Evolutionary conservation across 345 rosid species (phyloP), one percentile per base, ranked within the genome.

Genomic region (Syzygium grande): DNA sequence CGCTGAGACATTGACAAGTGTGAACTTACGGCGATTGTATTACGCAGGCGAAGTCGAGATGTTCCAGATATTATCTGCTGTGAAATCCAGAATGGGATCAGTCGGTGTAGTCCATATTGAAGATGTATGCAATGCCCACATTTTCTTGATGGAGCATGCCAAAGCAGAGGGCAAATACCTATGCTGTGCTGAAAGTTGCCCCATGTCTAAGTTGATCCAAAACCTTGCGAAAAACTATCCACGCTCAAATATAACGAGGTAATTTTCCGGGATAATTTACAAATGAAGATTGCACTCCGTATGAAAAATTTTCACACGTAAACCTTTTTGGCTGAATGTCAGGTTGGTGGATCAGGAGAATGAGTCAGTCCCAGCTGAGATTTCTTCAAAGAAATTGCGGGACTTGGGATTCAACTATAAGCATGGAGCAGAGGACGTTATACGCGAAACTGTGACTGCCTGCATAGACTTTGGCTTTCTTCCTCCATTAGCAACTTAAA

Each of bases 71-170:
- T 84, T 95, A 41, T 93, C 96, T 49, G 93, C 97, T 23, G 99
- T 95, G 85, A 93, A 89, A 86, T 88, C 90, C 34, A 93, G 98
- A 90, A 95, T 96, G 96, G 97, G 99, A 52, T 94, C 98, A 21
- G 88, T 96, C 83, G 94, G 95, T 52, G 90, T 96, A 27, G 97
- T 94, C 73, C 99, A 97, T 88, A 92, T 93, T 61, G 96, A 95
- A 86, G 99, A 96, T 89, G 91, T 95, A 86, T 95, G 99, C 92
- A 88, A 86, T 16, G 97, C 94, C 11, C 99, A 95, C 87, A 51
- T 95, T 84, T 95, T 95, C 91, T 90, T 94, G 43, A 96, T 96
- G 98, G 92, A 95, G 90, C 91, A 92, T 30, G 52, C 84, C n/a
- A 86, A 87, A 51, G 95, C 95, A 90, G 84, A 92, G 87, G 98